These are phyloP conservation scores for Xylariales sp. DNA, from an alignment of 2,329 filamentous ascomycete genomes.

Conservation along the genomic window DNA sequence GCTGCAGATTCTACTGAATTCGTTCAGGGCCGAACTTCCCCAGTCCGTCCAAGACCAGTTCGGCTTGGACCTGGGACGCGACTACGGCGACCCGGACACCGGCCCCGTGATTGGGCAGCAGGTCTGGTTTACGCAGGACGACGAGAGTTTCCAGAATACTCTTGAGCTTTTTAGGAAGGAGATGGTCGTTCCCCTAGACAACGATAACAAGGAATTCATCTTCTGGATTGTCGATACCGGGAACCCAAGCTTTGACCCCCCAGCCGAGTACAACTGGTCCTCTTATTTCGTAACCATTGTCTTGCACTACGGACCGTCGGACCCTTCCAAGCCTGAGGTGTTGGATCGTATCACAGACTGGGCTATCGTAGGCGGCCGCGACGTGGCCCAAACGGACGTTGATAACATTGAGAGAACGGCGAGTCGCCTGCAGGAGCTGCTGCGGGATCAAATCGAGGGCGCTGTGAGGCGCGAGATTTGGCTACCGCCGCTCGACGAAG, in stretches of 20 bases:
- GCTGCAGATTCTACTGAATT: conserved; percentile 12
- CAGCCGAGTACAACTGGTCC: no score
- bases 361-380: conserved; percentile 9
- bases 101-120: conserved; percentile 16
- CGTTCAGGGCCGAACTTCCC: conserved; percentile 11
- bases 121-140: conserved; percentile 16
- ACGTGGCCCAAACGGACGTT: no score
- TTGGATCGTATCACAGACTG: conserved; percentile 17
- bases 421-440: background rate
- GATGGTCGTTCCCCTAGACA: background rate
- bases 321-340: background rate
- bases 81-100: background rate
- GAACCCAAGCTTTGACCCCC: background rate
- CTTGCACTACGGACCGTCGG: conserved; percentile 4
- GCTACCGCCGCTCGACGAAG: conserved; percentile 1
- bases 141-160: background rate
- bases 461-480: background rate
- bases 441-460: background rate
- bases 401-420: background rate
- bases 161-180: background rate
- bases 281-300: conserved; percentile 24
- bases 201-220: conserved; percentile 19
- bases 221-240: conserved; percentile 28
- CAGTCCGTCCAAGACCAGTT: background rate
- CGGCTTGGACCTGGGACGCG: conserved; percentile 8